phyloP scores from a whole-genome alignment of 2,329 filamentous ascomycete genomes.

The Talaromyces sp. region DNA sequence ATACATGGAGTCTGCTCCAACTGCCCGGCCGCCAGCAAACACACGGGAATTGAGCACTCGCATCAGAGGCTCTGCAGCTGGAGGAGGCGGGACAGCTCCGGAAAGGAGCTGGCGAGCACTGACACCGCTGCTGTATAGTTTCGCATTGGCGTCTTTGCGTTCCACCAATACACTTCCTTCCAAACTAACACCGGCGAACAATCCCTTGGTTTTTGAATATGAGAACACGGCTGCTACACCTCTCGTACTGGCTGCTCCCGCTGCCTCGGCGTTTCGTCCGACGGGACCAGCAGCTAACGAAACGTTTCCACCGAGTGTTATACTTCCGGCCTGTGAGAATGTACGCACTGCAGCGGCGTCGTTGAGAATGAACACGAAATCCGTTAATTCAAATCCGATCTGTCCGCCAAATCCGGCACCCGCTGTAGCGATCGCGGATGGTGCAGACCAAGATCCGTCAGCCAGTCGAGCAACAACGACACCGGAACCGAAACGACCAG shows the following conservation, averaged over 20 bases:
- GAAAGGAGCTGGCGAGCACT: conserved; percentile 79
- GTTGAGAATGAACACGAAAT: conserved; percentile 97
- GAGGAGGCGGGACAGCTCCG: conserved; percentile 73
- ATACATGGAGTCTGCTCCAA: conserved; percentile 69
- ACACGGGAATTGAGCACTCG: conserved; percentile 78
- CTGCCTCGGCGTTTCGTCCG: conserved; percentile 91
- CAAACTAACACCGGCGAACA: conserved; percentile 92
- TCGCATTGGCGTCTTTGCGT: conserved; percentile 93
- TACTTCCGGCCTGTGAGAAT: conserved; percentile 85
- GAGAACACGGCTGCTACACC: conserved; percentile 90
- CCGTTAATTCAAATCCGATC: conserved; percentile 53
- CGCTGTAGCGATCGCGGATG: conserved; percentile 50
- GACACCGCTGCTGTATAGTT: conserved; percentile 81
- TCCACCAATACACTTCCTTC: conserved; percentile 94
- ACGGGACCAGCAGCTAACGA: conserved; percentile 92
- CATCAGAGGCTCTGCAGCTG: conserved; percentile 81
- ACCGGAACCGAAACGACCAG: conserved; percentile 51
- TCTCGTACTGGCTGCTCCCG: conserved; percentile 86
- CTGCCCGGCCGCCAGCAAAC: conserved; percentile 66
- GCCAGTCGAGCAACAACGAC: conserved; percentile 50
- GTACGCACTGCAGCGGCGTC: conserved; percentile 85
- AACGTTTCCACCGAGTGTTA: conserved; percentile 94
- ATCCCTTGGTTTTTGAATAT: conserved; percentile 95
- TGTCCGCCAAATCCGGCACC: conserved; percentile 53
- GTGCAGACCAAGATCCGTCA: conserved; percentile 52